Evolutionary conservation across 306 rosid genomes (phyloP), one percentile per base, ranked within the genome.

Genomic region (Quercus robur): DNA sequence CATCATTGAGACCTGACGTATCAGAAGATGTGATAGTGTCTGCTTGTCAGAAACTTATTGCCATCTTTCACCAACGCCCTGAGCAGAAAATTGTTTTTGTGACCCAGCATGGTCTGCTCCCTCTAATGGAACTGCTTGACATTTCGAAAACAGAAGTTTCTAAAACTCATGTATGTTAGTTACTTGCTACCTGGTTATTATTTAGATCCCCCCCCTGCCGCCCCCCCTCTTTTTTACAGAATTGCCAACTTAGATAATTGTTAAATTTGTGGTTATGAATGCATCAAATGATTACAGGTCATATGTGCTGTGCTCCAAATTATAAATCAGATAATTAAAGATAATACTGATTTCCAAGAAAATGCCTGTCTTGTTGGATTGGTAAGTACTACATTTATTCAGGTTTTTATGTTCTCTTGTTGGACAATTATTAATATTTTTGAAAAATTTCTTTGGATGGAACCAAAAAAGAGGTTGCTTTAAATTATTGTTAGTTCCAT

Each of bases 331-430:
- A 87, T 96, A 71, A 81, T 96, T 77, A 96, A 85, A 74, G 98
- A 93, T 86, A 96, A 91, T 78, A 81, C 88, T 55, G 99, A 91
- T 84, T 93, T 93, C 80, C 99, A 90, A 82, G 99, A 93, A 87
- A 96, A 93, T 71, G 99, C 99, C 3, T 93, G 99, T 81, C 97
- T 93, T 82, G 96, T 96, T 80, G 99, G 99, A 84, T 82, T 96
- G 93, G 99, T 96, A 84, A 89, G 97, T 87, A 67, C 55, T 66
- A 11, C 54, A 7, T 75, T 62, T 52, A 23, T 74, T 75, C 78
- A 74, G 56, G 35, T 77, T 81, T 44, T 81, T 82, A 56, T 66
- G 59, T 78, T 71, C 52, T 56, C 75, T 69, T 30, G 13, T 28
- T 63, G 28, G 63, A 72, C 35, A 69, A 57, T 67, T 70, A 69